Evolutionary conservation across 345 rosid genomes (phyloP).

Genomic region (Melastoma malabathricum): DNA sequence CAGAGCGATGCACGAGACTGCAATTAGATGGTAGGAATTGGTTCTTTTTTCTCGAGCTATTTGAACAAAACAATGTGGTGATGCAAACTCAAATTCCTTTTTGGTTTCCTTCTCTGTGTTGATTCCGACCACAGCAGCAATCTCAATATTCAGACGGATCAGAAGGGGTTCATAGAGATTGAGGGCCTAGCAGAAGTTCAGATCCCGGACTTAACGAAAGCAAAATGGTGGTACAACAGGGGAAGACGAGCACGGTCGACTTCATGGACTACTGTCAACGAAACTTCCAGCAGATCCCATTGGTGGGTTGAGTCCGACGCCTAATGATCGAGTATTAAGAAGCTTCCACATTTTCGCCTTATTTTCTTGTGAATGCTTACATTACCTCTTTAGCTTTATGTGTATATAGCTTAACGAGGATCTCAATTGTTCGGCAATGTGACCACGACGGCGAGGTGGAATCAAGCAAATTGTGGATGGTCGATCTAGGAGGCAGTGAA

Average conservation of each 20-base stretch:
- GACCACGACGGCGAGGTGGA: constrained; percentile 37
- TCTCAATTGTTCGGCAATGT: constrained; percentile 47
- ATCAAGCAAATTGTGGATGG: constrained; percentile 91
- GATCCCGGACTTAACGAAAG: constrained; percentile 44
- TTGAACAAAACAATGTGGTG: no score
- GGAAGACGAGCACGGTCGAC: constrained; percentile 68
- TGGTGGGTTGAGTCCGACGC: constrained; percentile 37
- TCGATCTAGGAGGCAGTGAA: constrained; percentile 97
- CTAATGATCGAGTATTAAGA: constrained; percentile 6
- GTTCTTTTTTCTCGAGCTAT: no score
- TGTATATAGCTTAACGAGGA: constrained; percentile 77
- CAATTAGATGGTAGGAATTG: constrained; percentile 25
- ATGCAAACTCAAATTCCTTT: constrained; percentile 6
- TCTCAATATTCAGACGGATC: constrained; percentile 83
- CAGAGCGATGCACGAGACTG: constrained; percentile 11
- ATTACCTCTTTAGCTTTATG: constrained; percentile 40
- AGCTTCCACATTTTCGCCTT: constrained; percentile 14
- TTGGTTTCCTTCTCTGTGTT: constrained; percentile 2
- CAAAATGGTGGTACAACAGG: constrained; percentile 68
- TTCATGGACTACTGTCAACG: constrained; percentile 79
- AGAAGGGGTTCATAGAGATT: constrained; percentile 67
- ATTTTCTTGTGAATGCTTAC: constrained; percentile 28
- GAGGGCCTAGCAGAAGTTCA: constrained; percentile 72
- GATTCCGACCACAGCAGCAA: constrained; percentile 36
- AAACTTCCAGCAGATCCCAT: constrained; percentile 86